Percentiles rank a stretch among this genome's conserved stretches.
These are phyloP conservation scores for Sphagnum fallax DNA, from an alignment of 228 moss, liverwort and hornwort species.

Conservation along the genomic window DNA sequence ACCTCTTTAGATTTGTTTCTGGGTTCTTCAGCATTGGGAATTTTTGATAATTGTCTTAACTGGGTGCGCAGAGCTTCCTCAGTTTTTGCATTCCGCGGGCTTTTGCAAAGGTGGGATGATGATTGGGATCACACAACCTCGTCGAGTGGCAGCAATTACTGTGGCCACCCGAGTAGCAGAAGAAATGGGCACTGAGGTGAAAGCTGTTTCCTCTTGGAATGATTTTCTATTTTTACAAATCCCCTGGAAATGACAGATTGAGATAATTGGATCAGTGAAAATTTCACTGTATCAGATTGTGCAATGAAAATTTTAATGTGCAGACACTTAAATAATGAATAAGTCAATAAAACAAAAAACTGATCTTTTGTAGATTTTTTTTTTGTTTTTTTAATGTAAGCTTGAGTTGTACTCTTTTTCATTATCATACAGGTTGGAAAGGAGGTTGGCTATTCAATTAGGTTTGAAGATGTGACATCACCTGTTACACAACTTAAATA, in stretches of 20 bases:
- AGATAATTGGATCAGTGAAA: too few species aligned
- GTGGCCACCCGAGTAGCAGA: conserved; percentile 96
- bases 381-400: too few species aligned
- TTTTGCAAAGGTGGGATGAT: conserved; percentile 66
- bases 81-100: conserved; percentile 77
- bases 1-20: conserved; percentile 2
- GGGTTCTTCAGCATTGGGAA: not conserved
- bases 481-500: conserved; percentile 76
- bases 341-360: too few species aligned
- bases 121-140: conserved; percentile 95
- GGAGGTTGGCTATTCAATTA: conserved; percentile 92
- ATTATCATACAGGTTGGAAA: conserved; percentile 48
- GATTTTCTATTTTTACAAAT: too few species aligned
- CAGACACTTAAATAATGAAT: too few species aligned
- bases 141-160: conserved; percentile 91
- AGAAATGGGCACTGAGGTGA: conserved; percentile 78
- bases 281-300: too few species aligned
- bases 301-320: too few species aligned
- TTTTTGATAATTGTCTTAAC: too few species aligned
- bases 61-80: conserved; percentile 70
- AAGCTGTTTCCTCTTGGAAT: too few species aligned
- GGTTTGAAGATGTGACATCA: conserved; percentile 94
- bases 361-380: too few species aligned
- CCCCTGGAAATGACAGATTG: too few species aligned
- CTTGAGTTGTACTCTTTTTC: not conserved